Evolutionary conservation across 768 basidiomycete species (phyloP).

Genomic region (Tulasnella sp.): DNA sequence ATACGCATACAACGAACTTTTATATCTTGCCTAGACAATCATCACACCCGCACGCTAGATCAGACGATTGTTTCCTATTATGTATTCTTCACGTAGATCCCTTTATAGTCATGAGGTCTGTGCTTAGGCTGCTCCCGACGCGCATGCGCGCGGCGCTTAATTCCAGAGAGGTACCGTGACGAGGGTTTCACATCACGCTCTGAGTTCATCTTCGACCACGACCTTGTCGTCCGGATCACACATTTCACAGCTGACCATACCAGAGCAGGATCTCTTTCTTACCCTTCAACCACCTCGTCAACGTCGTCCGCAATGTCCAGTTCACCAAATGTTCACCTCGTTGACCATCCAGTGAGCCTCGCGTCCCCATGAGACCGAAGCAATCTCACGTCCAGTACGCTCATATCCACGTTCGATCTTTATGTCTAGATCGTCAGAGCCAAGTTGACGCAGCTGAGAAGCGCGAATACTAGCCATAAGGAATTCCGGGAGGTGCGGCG

Average conservation of each 20-base stretch:
- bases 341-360: slow-evolving; percentile 19
- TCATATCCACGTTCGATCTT: not conserved
- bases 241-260: slow-evolving; percentile 2
- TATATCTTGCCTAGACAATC: not conserved
- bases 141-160: slow-evolving; percentile 3
- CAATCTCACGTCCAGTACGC: not conserved
- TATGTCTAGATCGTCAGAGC: slow-evolving; percentile 53
- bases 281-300: not conserved
- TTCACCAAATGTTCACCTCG: slow-evolving; percentile 20
- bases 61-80: not conserved
- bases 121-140: not conserved
- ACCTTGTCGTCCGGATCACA: slow-evolving; percentile 4
- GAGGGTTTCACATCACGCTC: not conserved
- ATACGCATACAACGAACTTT: not conserved
- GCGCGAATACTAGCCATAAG: slow-evolving; percentile 57
- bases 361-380: not conserved
- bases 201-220: slow-evolving; percentile 2
- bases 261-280: not conserved
- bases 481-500: slow-evolving; percentile 73
- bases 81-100: not conserved
- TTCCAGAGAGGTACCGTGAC: not conserved
- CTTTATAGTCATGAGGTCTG: not conserved
- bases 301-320: slow-evolving; percentile 7
- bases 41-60: not conserved
- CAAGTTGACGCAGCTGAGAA: slow-evolving; percentile 66